These are phyloP conservation scores for Dictyostelium citrinum DNA, from an alignment of 78 protist species.

Conservation along the genomic window DNA sequence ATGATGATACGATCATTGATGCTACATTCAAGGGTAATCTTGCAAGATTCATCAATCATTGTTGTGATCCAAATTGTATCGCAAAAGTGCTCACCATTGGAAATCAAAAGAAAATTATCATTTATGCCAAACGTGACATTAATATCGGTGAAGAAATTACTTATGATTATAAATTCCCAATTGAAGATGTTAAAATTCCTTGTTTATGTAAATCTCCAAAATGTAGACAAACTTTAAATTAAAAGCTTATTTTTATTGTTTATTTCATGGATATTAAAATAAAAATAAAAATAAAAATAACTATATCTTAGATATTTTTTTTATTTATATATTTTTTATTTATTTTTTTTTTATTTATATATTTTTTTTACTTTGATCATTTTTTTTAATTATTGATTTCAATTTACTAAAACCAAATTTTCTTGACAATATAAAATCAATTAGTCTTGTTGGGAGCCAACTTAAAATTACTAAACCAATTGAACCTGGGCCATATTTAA, in stretches of 20 bases:
- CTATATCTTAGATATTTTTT: neutral
- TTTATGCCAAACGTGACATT: conserved; percentile 91
- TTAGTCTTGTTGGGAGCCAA: neutral
- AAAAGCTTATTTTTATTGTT: neutral
- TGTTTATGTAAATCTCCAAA: conserved; percentile 94
- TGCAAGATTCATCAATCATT: conserved; percentile 98
- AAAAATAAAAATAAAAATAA: neutral
- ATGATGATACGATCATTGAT: conserved; percentile 92
- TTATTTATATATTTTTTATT: too few species aligned
- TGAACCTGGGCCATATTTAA: conserved; percentile 19
- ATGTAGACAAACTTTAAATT: conserved; percentile 82
- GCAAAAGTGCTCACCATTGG: conserved; percentile 89
- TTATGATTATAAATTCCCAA: conserved; percentile 97
- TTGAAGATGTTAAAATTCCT: conserved; percentile 95
- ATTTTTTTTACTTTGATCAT: neutral
- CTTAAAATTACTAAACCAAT: neutral
- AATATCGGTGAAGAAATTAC: conserved; percentile 95
- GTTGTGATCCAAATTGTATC: conserved; percentile 97
- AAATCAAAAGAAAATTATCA: conserved; percentile 84
- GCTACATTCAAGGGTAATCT: conserved; percentile 96
- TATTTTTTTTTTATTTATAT: neutral
- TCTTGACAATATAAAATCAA: conserved; percentile 7
- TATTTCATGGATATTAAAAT: neutral
- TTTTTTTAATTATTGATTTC: conserved; percentile 22
- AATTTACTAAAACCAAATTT: conserved; percentile 26